Evolutionary conservation across 169 alveolate species (phyloP), one percentile per base, ranked within the genome.

Genomic region (Ichthyophthirius multifiliis): DNA sequence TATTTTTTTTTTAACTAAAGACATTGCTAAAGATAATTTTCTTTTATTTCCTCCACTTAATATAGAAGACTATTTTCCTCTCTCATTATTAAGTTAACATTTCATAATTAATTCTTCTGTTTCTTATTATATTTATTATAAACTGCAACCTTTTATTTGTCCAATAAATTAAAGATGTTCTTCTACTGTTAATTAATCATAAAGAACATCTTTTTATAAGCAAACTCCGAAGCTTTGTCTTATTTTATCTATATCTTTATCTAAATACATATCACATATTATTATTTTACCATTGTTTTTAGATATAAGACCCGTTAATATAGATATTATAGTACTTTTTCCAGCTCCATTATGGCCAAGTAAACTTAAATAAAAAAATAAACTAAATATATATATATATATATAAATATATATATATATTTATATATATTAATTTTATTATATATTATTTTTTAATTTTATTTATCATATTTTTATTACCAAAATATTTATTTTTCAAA

Each of bases 341-440:
- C 98, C 98, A 30, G 97, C 96, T 10, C 98, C 98, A 75, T 95
- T 96, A 79, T 94, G 98, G 1, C 98, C 98, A 43, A 96, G 87
- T 16, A 94, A 80, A 47, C 94, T 95, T 84, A 90, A 88, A 0
- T 89, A 84, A 74, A 90, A n/a, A n/a, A n/a, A 90, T 46, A 84
- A 92, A 46, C 88, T 89, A 65, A 88, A 92, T 88, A 92, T 89
- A 71, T 87, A 86, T n/a, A n/a, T n/a, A n/a, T n/a, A n/a, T n/a
- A n/a, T n/a, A n/a, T n/a, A n/a, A n/a, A n/a, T n/a, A n/a, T n/a
- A n/a, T n/a, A n/a, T n/a, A n/a, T n/a, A n/a, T n/a, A n/a, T n/a
- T n/a, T n/a, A n/a, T n/a, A n/a, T n/a, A n/a, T n/a, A n/a, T n/a
- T n/a, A n/a, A n/a, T 0, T 55, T 55, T 55, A 55, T 27, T 2